A percentile compares a stretch with the other conserved stretches of the same genome.
These are phyloP conservation scores for Nematodospora valgi DNA, from an alignment of 805 yeast genomes.

Conservation along the genomic window DNA sequence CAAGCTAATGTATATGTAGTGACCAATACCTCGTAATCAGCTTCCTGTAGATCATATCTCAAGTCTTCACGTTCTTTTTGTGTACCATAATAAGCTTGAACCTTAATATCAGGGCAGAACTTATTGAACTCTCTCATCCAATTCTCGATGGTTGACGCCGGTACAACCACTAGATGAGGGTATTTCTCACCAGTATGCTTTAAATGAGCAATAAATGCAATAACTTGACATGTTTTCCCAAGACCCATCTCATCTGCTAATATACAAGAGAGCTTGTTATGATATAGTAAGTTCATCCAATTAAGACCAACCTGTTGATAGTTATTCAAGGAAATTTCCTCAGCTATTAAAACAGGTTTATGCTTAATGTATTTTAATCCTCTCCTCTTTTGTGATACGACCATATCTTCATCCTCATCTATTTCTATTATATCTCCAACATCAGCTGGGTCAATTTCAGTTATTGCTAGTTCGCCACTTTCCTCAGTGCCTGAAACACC, in stretches of 20 bases:
- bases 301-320: constrained; percentile 97
- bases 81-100: constrained; percentile 93
- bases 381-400: constrained; percentile 18
- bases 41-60: constrained; percentile 60
- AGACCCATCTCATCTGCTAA: constrained; percentile 98
- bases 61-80: constrained; percentile 81
- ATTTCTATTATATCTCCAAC: constrained; percentile 21
- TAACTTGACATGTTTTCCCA: constrained; percentile 96
- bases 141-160: constrained; percentile 93
- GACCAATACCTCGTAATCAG: constrained; percentile 79
- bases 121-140: constrained; percentile 94
- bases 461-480: constrained; percentile 62
- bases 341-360: constrained; percentile 67
- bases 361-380: constrained; percentile 50
- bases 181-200: constrained; percentile 63
- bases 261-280: constrained; percentile 80
- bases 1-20: constrained; percentile 93
- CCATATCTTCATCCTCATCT: constrained; percentile 32
- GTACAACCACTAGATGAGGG: constrained; percentile 93
- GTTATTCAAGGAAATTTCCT: constrained; percentile 66
- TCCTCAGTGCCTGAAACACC: constrained; percentile 74
- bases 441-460: constrained; percentile 43
- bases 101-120: constrained; percentile 77
- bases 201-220: constrained; percentile 83
- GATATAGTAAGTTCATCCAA: constrained; percentile 83